These are phyloP conservation scores for Zizania latifolia DNA, from an alignment of 176 grass and related monocot genomes.

Conservation along the genomic window DNA sequence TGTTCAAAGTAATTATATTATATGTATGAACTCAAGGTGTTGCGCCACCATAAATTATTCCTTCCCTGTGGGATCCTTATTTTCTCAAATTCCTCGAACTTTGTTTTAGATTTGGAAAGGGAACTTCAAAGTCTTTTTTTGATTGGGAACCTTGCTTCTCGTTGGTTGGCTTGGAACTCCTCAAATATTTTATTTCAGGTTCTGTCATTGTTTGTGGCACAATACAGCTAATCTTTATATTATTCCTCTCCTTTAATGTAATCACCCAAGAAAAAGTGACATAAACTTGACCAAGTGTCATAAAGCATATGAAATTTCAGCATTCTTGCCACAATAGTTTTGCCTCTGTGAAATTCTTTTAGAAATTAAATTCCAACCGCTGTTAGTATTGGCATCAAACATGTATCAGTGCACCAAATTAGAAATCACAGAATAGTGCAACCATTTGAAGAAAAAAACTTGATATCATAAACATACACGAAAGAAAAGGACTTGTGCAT, in stretches of 20 bases:
- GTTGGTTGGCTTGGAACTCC: constrained; percentile 34
- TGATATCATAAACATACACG: too few relatives aligned
- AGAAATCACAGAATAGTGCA: background rate
- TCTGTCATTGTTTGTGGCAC: constrained; percentile 21
- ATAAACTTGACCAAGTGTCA: constrained; percentile 17
- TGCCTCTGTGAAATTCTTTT: background rate
- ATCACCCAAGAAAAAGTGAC: constrained; percentile 8
- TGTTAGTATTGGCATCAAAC: background rate
- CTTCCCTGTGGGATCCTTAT: background rate
- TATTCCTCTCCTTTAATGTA: constrained; percentile 32
- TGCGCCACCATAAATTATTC: constrained; percentile 31
- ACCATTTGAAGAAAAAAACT: background rate
- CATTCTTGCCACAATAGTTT: background rate
- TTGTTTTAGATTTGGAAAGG: constrained; percentile 45
- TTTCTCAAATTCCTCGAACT: constrained; percentile 18
- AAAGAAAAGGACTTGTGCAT: too few relatives aligned
- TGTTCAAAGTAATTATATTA: constrained; percentile 19
- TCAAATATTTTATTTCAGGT: constrained; percentile 31
- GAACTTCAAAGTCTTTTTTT: constrained; percentile 21
- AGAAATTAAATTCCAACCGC: background rate
- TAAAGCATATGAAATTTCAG: constrained; percentile 20
- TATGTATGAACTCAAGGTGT: background rate
- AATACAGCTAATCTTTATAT: background rate
- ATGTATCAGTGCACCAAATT: background rate
- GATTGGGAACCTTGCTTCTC: constrained; percentile 26